phyloP scores from a whole-genome alignment of 176 grass and related monocot species.

The Avena eriantha region DNA sequence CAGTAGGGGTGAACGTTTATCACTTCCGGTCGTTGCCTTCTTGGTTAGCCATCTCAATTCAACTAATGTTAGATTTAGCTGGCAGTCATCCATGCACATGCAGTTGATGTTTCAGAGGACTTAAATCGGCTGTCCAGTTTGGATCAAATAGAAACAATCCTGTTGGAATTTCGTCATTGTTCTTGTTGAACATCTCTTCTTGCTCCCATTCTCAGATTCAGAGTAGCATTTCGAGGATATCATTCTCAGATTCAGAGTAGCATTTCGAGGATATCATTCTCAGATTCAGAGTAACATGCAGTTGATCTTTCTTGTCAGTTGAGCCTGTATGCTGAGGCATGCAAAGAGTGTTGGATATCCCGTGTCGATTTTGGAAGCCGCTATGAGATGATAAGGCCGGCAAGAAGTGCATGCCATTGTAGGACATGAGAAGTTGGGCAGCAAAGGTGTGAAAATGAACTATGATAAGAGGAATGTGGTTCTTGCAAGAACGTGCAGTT shows the following conservation, averaged over 20 bases:
- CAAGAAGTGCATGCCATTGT: neutral
- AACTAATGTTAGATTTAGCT: conserved; percentile 45
- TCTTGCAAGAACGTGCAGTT: neutral
- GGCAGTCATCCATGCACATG: too few relatives aligned
- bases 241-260: too few relatives aligned
- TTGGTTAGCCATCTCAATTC: conserved; percentile 21
- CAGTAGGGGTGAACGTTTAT: conserved; percentile 15
- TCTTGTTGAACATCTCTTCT: too few relatives aligned
- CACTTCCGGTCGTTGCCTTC: neutral
- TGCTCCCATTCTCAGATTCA: neutral
- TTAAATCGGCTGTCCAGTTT: neutral
- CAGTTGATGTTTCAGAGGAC: neutral
- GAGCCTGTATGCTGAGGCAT: neutral
- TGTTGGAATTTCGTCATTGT: neutral
- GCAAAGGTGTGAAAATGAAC: neutral
- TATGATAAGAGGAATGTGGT: neutral
- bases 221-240: neutral
- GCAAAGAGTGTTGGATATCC: neutral
- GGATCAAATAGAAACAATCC: neutral
- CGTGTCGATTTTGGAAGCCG: neutral
- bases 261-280: neutral
- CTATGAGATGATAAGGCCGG: too few relatives aligned
- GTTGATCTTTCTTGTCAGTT: neutral
- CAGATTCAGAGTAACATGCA: too few relatives aligned
- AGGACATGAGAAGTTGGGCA: neutral